Evolutionary conservation across 2,329 filamentous ascomycete genomes (phyloP), one percentile per base, ranked within the genome.

Genomic region (Monosporascus sp.): DNA sequence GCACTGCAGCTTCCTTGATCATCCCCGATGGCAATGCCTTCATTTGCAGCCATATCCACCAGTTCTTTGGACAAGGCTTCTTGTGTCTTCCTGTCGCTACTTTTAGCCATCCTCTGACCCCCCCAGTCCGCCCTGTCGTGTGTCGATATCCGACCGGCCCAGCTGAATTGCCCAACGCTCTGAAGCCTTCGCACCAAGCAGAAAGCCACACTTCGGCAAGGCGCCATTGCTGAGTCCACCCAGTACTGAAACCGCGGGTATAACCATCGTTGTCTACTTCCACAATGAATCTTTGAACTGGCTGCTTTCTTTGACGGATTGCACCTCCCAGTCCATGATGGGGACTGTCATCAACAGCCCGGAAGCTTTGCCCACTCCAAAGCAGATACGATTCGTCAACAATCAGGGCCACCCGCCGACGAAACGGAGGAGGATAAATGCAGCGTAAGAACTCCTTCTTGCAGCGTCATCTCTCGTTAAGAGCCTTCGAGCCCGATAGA

Each of bases 391-490:
- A 62, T 93, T 92, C 69, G 88, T 93, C 62, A 88, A 90, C 59
- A 90, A 86, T 64, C 87, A 91, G 72, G 88, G 89, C 57, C 87
- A 89, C 60, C 89, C 89, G 48, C 88, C 89, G 57, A 86, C 87
- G 25, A 93, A 92, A 72, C 79, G 88, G 62, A 81, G 89, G 66
- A 80, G 89, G 63, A 89, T 93, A 65, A 90, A 86, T 72, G 86
- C 88, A 64, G 89, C 89, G 83, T 89, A 78, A 71, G 85, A 79
- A 51, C 61, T 52, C 45, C 53, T 52, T 57, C 53, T 54, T 55
- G 51, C 44, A 57, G 52, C 59, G 48, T 53, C 49, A 57, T 50
- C 43, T 53, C 37, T 31, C 46, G 39, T 57, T 50, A 53, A 52
- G 48, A 51, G 31, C 51, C 36, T 52, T 52, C 54, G 52, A 55